Evolutionary conservation across 345 rosid species (phyloP), one percentile per base, ranked within the genome.

Genomic region (Hypericum androsaemum): DNA sequence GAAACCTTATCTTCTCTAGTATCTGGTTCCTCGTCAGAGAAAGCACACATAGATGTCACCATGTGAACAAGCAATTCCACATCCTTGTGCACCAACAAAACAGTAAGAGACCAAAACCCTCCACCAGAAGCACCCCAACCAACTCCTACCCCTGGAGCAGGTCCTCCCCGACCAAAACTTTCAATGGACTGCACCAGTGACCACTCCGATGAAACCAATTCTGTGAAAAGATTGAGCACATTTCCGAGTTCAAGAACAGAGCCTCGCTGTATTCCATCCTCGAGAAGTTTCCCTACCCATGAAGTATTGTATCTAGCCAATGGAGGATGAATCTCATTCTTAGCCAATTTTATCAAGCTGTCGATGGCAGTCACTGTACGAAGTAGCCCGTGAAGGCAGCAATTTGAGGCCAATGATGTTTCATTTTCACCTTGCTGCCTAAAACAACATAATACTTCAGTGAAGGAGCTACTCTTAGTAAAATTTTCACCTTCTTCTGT

Each of bases 121-220:
- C 98, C 96, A 53, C 78, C 81, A 52, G 80, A 69, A 64, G 85
- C 84, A 71, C 98, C 98, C 96, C 96, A 90, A 52, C 98, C 96
- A 48, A 80, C 54, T 59, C 92, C 96, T 37, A 82, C 68, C 43
- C 98, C 96, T 10, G 98, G 98, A 59, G 89, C 83, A 36, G 82
- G 84, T 52, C 98, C 98, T 40, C 96, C 96, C 78, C 98, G 79
- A 53, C 88, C 78, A 71, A 82, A 79, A n/a, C 48, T 58, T 72
- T 90, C 96, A 58, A 82, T 64, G 38, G 82, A 82, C 67, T 79
- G 95, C 67, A 84, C 59, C 57, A 56, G 54, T 5, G 63, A 66
- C 86, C 84, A 84, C 59, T 72, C 84, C 28, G 85, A 73, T 56
- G 74, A 63, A 44, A 80, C 57, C 47, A 57, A 65, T 61, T 79